These are phyloP conservation scores for Vicia villosa DNA, from an alignment of 306 rosid species.

Conservation along the genomic window DNA sequence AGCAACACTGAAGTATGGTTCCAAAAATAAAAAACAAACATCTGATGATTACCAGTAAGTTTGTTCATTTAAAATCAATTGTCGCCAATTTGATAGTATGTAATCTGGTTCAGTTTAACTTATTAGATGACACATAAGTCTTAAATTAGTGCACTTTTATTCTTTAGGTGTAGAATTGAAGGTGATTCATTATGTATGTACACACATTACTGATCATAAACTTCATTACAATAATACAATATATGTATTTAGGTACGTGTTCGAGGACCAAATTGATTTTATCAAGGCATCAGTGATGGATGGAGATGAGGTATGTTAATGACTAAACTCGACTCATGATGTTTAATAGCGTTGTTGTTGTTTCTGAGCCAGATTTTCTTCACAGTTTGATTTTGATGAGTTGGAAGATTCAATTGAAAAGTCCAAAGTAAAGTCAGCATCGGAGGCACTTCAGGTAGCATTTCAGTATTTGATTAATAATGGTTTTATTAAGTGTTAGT, in stretches of 20 bases:
- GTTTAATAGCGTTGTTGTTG: conserved; percentile 34
- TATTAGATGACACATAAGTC: conserved; percentile 24
- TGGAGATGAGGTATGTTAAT: conserved; percentile 71
- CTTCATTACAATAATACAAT: conserved; percentile 1
- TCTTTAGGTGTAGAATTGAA: conserved; percentile 17
- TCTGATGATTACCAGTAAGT: conserved; percentile 91
- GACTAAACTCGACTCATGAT: conserved; percentile 16
- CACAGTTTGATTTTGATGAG: conserved; percentile 63
- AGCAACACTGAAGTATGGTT: conserved; percentile 79
- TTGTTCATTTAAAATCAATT: conserved; percentile 22
- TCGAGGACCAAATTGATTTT: conserved; percentile 96
- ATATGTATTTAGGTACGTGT: conserved; percentile 64
- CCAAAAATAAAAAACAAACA: conserved; percentile 76
- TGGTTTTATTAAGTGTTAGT: not conserved
- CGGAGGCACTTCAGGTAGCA: conserved; percentile 83
- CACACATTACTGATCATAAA: conserved; percentile 33
- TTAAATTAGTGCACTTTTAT: not conserved
- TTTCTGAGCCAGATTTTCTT: conserved; percentile 36
- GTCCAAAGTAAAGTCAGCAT: conserved; percentile 67
- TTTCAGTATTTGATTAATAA: conserved; percentile 23
- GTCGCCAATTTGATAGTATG: conserved; percentile 3
- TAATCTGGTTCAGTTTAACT: conserved; percentile 32
- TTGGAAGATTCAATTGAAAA: conserved; percentile 58
- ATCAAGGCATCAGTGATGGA: conserved; percentile 88
- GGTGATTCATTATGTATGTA: conserved; percentile 15